Base-by-base conservation (phyloP, 106 monocot species). In the Apostasia shenzhenica region DNA sequence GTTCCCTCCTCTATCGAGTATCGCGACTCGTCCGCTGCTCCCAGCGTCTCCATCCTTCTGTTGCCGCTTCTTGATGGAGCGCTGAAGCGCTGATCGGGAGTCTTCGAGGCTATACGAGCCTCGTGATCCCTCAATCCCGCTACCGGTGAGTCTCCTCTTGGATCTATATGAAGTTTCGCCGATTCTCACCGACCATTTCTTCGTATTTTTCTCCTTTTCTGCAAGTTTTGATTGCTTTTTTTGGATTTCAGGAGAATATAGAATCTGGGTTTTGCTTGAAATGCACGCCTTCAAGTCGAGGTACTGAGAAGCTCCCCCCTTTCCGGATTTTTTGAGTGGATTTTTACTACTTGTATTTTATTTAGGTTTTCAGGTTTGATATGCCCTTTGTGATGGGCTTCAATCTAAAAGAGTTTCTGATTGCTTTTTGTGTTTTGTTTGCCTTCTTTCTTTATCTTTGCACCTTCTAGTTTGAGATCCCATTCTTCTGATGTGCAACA, bases 221-320 rank as follows among this genome's bases (percentile, higher is more conserved):
- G 8, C n/a, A 9, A 41, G 9, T 59, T 59, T 40, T 59, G 40
- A 59, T 13, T 59, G 3, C 2, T 55, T 39, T 59, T 40, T 59
- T 12, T 7, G 7, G 9, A 41, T 59, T 40, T 59, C 59, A 59
- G 40, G 59, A 59, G 59, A 41, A 40, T 6, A 59, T 41, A 40
- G 40, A 59, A 59, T 59, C 40, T 59, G 59, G 8, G 59, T 40
- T 37, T 59, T 59, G 40, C 59, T 9, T 8, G 41, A 41, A 41
- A 59, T 59, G 59, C 59, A 59, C 8, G 9, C 59, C 8, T 59
- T 59, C 41, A 59, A 41, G 9, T 59, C 59, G 40, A 59, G 59
- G 59, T 59, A 39, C 59, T 59, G 59, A 39, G 4, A 59, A 59
- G 59, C 1, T 59, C 40, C 40, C 40, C 41, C 59, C 8, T 59